Evolutionary conservation across 163 green algal species (phyloP), one percentile per base, ranked within the genome.

Genomic region (Chlamydomonas reinhardtii): DNA sequence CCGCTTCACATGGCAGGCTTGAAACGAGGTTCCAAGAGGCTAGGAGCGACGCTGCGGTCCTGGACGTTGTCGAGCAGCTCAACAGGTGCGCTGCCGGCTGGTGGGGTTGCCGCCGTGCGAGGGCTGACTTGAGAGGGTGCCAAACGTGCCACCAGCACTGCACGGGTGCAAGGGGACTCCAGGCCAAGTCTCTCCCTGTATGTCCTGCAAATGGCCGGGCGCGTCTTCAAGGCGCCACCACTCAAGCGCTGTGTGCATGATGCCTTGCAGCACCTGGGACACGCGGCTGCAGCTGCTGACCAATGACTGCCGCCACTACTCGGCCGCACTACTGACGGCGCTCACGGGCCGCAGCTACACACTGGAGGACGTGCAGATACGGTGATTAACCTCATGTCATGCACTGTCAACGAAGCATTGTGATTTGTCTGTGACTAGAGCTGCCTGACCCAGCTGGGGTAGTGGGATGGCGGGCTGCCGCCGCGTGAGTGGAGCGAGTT

Each of bases 281-380:
- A 31, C 79, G 34, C 11, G 34, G 31, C 69, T 85, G 29, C 32
- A 34, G 52, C 79, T 77, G 54, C n/a, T 54, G 20, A 24, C 24
- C 24, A 85, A 85, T n/a, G 79, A 85, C 68, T 85, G 79, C 34
- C 68, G 52, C 68, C 79, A 85, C 68, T 85, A 85, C 69, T 29
- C 52, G 0, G 68, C 52, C 5, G 68, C 79, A 4, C 54, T 85
- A 32, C 43, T 78, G 2, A 34, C 79, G 22, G 6, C 62, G 39
- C 39, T 77, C 27, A 77, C 39, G 0, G 72, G 72, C 16, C n/a
- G 32, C 16, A 39, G 12, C 15, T 25, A 25, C 2, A 1, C 31
- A 12, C 16, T 27, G 31, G 8, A 43, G 31, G 66, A 73, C 3
- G 14, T 73, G 61, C 61, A 56, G 48, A 56, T 56, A 56, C 48